A percentile compares a stretch with the other conserved stretches of the same genome.
phyloP scores from a whole-genome alignment of 2,329 filamentous ascomycete genomes.

The Microsporum canis region DNA sequence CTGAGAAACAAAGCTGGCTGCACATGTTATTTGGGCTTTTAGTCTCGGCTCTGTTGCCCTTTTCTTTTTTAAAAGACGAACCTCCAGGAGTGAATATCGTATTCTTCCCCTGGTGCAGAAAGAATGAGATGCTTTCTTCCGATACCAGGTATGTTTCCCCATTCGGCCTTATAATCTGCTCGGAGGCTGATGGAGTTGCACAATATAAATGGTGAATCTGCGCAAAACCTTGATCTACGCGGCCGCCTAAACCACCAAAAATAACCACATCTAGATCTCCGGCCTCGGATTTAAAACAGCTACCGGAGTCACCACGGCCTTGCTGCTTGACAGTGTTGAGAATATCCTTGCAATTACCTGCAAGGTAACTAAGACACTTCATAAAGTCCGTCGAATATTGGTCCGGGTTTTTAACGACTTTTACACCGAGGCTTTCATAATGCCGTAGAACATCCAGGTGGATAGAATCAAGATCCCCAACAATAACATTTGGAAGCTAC shows the following conservation, averaged over 20 bases:
- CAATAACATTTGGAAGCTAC: constrained; percentile 56
- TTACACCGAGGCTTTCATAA: constrained; percentile 51
- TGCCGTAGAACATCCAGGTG: constrained; percentile 49
- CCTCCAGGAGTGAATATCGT: constrained; percentile 51
- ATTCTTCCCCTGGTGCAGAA: constrained; percentile 61
- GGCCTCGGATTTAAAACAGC: constrained; percentile 6
- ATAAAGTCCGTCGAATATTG: constrained; percentile 86
- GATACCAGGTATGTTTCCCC: constrained; percentile 68
- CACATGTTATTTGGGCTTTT: constrained; percentile 3
- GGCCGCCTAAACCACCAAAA: constrained; percentile 73
- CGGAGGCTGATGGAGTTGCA: constrained; percentile 9
- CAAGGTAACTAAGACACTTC: constrained; percentile 60
- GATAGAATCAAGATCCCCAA: constrained; percentile 87
- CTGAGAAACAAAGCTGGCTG: constrained; percentile 46
- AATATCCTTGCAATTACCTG: constrained; percentile 21
- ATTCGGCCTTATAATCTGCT: not conserved
- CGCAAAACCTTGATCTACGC: constrained; percentile 84
- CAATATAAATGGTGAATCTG: constrained; percentile 73
- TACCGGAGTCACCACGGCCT: not conserved
- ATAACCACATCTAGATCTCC: constrained; percentile 55
- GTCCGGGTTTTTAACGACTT: constrained; percentile 60
- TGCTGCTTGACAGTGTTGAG: constrained; percentile 5
- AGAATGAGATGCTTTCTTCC: constrained; percentile 67
- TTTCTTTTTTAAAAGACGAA: constrained; percentile 6
- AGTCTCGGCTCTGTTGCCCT: not conserved